Base-by-base conservation (phyloP, 176 grass and related monocot genomes). In the Raddia distichophylla region DNA sequence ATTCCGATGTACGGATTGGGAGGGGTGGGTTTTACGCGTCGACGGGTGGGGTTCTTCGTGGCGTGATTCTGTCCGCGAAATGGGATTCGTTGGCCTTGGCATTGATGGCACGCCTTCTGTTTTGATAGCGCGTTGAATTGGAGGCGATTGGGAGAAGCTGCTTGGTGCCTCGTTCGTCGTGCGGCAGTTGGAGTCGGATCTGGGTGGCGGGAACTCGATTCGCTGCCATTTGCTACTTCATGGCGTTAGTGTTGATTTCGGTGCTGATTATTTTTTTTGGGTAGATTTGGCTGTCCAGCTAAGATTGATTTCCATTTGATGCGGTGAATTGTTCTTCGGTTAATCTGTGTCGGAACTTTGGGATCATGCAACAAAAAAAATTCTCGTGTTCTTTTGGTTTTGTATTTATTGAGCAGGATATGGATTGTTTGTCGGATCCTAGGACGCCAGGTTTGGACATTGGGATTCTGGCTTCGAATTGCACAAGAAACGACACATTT, bases 41-140 rank as follows among this genome's bases (percentile, higher is more conserved):
- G 42, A 16, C 20, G 69, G 53, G 32, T 42, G 18, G 15, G 16
- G 59, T 74, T 74, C 57, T 69, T 65, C 14, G 6, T 40, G 0
- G 54, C 4, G 7, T 58, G 43, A 18, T 60, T 81, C 37, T 14
- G 22, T 15, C 60, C 27, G 17, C 37, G 37, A 45, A 51, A 50
- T 86, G 84, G 61, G 85, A 81, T 87, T 78, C 81, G 78, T 13
- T 5, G 9, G 12, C 33, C 27, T 45, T 61, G 69, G 60, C 84
- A 86, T 86, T 86, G 60, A n/a, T 51, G 60, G 45, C 35, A 0
- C 7, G 50, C 11, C 65, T 65, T 57, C 72, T 43, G 17, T 71
- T 14, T 74, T 50, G 69, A 58, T 86, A 46, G 45, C 27, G 17
- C 48, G 35, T 14, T 73, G 58, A 52, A 57, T 86, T 10, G 33